Evolutionary conservation across 2,329 filamentous ascomycete species (phyloP).

Genomic region (Neurospora crassa): DNA sequence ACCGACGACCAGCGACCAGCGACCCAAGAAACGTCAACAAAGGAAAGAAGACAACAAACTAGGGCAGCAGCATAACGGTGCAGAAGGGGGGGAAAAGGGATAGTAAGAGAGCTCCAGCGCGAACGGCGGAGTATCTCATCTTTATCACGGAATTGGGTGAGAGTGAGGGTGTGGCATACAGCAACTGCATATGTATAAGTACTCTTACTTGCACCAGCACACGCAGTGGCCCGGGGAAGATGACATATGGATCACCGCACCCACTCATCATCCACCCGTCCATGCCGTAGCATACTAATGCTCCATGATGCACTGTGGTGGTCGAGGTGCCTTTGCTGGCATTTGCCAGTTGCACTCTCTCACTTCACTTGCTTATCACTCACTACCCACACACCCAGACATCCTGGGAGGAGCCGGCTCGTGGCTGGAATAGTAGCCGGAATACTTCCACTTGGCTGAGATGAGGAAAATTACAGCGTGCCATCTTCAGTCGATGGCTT

Average conservation of each 20-base stretch:
- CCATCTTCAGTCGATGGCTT: slow-evolving; percentile 5
- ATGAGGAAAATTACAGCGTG: slow-evolving; percentile 1
- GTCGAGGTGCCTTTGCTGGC: not conserved
- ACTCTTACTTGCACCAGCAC: not conserved
- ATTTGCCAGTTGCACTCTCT: not conserved
- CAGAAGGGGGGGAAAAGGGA: not conserved
- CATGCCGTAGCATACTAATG: not conserved
- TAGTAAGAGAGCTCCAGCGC: not conserved
- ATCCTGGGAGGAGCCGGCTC: not conserved
- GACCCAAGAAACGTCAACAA: slow-evolving; percentile 11
- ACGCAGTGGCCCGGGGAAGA: not conserved
- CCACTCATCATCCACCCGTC: not conserved
- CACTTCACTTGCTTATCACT: not conserved
- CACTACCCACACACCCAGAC: not conserved
- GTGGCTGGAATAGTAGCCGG: not conserved
- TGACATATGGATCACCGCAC: not conserved
- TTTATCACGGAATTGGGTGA: slow-evolving; percentile 9
- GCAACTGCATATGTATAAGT: not conserved
- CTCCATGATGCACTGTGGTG: not conserved
- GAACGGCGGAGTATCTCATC: slow-evolving; percentile 6
- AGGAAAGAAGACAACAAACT: slow-evolving; percentile 2
- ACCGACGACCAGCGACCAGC: slow-evolving; percentile 20
- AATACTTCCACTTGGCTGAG: not conserved
- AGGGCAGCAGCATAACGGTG: not conserved
- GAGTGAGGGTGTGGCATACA: not conserved